phyloP scores from a whole-genome alignment of 768 basidiomycete genomes.

The Terana coerulea region DNA sequence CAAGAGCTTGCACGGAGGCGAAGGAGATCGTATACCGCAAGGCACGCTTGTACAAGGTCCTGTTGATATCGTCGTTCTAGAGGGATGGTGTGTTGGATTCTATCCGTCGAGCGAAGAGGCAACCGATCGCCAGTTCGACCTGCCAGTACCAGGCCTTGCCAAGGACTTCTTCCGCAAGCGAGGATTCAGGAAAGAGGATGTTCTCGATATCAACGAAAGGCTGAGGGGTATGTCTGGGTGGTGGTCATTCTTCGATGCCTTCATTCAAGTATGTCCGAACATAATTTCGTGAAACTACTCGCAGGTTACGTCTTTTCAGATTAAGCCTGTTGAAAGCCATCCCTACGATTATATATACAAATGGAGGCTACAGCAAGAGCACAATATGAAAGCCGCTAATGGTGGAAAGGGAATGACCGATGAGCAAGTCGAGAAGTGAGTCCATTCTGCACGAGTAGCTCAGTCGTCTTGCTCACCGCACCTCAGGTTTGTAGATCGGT shows the following conservation, averaged over 20 bases:
- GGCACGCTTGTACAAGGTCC: slow-evolving; percentile 45
- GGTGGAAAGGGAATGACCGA: slow-evolving; percentile 91
- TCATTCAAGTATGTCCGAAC: slow-evolving; percentile 63
- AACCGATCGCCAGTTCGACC: slow-evolving; percentile 51
- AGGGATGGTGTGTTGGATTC: slow-evolving; percentile 97
- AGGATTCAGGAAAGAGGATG: slow-evolving; percentile 44
- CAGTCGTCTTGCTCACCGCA: not conserved
- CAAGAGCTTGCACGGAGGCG: slow-evolving; percentile 75
- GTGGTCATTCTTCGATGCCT: slow-evolving; percentile 70
- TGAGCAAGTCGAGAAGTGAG: slow-evolving; percentile 58
- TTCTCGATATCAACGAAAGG: slow-evolving; percentile 59
- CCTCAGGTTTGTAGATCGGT: slow-evolving; percentile 80
- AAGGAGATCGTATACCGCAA: slow-evolving; percentile 73
- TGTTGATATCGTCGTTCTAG: slow-evolving; percentile 82
- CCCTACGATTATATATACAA: slow-evolving; percentile 63
- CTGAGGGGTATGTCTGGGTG: slow-evolving; percentile 58
- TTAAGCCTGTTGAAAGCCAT: slow-evolving; percentile 32
- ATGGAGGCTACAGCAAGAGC: slow-evolving; percentile 91
- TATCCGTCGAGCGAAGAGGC: slow-evolving; percentile 50
- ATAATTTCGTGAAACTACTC: not conserved
- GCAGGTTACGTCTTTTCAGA: slow-evolving; percentile 24
- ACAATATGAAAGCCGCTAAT: slow-evolving; percentile 78
- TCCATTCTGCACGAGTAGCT: not conserved
- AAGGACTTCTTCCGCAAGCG: slow-evolving; percentile 31
- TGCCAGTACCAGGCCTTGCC: slow-evolving; percentile 27